phyloP scores from a whole-genome alignment of 1,284 basidiomycete species.

The Peniophora sp. region DNA sequence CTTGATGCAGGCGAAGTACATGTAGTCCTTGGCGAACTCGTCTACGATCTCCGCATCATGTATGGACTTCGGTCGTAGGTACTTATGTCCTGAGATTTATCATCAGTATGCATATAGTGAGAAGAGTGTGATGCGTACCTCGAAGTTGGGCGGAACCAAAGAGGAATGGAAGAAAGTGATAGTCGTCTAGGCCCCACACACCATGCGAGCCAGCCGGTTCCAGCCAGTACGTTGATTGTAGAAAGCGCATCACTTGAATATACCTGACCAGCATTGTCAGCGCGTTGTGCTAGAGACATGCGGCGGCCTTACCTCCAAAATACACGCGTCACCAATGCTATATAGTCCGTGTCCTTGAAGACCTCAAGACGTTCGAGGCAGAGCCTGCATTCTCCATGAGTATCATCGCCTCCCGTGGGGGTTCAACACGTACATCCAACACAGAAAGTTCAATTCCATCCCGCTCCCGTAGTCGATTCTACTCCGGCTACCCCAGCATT shows the following conservation, averaged over 20 bases:
- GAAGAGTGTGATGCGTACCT: constrained; percentile 31
- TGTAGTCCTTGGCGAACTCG: constrained; percentile 88
- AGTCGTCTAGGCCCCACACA: constrained; percentile 98
- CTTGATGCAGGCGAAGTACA: constrained; percentile 94
- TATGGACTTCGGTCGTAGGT: constrained; percentile 87
- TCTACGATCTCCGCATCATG: constrained; percentile 92
- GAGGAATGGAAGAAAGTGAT: constrained; percentile 93
- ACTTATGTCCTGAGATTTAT: constrained; percentile 64
- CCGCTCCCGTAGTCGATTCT: constrained; percentile 98
- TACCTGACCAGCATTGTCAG: constrained; percentile 48
- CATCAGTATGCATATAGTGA: background rate
- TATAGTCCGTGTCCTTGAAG: constrained; percentile 60
- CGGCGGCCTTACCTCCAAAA: constrained; percentile 75
- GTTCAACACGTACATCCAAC: constrained; percentile 87
- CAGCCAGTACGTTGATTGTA: constrained; percentile 96
- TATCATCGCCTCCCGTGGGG: background rate
- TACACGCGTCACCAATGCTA: constrained; percentile 74
- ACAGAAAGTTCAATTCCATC: constrained; percentile 97
- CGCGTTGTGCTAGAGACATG: background rate
- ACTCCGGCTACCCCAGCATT: constrained; percentile 87
- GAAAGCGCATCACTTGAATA: constrained; percentile 79
- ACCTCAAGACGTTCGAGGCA: constrained; percentile 76
- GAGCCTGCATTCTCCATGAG: constrained; percentile 41
- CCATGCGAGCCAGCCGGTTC: constrained; percentile 98
- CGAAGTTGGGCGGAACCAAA: constrained; percentile 82